Percentiles rank a stretch among this genome's conserved stretches.
Conservation (phyloP, 23 red algal species). For the Gracilaria domingensis region DNA sequence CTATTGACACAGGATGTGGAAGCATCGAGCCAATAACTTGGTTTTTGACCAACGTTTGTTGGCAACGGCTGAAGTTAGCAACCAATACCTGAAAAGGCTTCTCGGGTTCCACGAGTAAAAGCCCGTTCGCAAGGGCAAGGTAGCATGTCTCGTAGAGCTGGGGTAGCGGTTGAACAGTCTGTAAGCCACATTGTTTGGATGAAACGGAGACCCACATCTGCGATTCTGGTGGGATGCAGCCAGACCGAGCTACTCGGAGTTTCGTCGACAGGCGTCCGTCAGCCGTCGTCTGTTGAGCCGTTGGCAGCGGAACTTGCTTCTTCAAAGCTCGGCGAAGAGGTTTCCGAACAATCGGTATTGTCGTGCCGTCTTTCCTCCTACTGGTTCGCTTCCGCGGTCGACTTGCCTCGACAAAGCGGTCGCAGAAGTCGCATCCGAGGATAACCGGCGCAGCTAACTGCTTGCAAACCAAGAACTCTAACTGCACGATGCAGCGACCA, state of each 20-base stretch:
- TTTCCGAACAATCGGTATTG: background rate
- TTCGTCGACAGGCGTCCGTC: background rate
- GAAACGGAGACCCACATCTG: conserved; percentile 1
- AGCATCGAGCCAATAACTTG: background rate
- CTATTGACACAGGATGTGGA: background rate
- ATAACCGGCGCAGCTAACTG: background rate
- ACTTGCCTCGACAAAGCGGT: conserved; percentile 20
- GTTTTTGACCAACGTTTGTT: background rate
- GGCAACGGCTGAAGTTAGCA: background rate
- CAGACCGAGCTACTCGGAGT: background rate
- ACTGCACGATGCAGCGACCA: background rate
- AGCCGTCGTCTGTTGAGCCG: background rate
- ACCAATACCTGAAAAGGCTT: conserved; percentile 1
- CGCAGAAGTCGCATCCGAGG: conserved; percentile 18
- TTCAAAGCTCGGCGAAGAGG: background rate
- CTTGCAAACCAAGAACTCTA: conserved; percentile 27
- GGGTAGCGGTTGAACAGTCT: background rate
- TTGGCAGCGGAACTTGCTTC: background rate
- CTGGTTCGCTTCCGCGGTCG: background rate
- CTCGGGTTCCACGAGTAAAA: background rate
- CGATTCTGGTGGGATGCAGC: background rate
- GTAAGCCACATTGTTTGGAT: background rate
- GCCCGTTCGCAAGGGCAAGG: background rate
- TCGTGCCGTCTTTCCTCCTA: background rate
- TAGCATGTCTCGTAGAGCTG: background rate